These are phyloP conservation scores for Physaria fendleri DNA, from an alignment of 345 rosid species.

Conservation along the genomic window DNA sequence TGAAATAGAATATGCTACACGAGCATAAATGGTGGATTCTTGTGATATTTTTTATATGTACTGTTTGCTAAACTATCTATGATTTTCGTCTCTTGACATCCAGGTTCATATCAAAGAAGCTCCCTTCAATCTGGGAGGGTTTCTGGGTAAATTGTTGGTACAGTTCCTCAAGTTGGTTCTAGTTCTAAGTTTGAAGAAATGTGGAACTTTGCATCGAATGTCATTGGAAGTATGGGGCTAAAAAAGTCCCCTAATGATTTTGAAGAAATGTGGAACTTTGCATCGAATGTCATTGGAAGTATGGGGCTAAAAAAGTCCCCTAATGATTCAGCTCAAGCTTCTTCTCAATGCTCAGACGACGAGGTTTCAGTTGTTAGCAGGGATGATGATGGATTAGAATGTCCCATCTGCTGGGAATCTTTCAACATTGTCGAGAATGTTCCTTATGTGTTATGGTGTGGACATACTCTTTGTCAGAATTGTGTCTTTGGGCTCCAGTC, in stretches of 20 bases:
- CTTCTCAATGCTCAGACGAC: constrained; percentile 51
- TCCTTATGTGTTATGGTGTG: constrained; percentile 66
- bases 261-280: constrained; percentile 51
- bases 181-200: no score
- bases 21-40: not conserved
- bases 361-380: constrained; percentile 33
- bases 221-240: constrained; percentile 30
- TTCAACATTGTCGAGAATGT: constrained; percentile 71
- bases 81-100: not conserved
- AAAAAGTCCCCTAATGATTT: constrained; percentile 26
- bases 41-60: not conserved
- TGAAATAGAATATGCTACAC: not conserved
- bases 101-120: constrained; percentile 3
- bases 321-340: constrained; percentile 19
- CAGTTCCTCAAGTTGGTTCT: constrained; percentile 7
- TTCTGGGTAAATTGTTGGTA: constrained; percentile 9
- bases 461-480: constrained; percentile 62
- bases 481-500: constrained; percentile 54
- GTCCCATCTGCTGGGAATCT: constrained; percentile 65
- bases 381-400: constrained; percentile 53
- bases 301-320: constrained; percentile 30
- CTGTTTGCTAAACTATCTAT: not conserved
- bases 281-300: constrained; percentile 31
- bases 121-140: not conserved
- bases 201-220: constrained; percentile 42